Evolutionary conservation across 495 filamentous ascomycete genomes (phyloP).

Genomic region (Cercophora scortea): DNA sequence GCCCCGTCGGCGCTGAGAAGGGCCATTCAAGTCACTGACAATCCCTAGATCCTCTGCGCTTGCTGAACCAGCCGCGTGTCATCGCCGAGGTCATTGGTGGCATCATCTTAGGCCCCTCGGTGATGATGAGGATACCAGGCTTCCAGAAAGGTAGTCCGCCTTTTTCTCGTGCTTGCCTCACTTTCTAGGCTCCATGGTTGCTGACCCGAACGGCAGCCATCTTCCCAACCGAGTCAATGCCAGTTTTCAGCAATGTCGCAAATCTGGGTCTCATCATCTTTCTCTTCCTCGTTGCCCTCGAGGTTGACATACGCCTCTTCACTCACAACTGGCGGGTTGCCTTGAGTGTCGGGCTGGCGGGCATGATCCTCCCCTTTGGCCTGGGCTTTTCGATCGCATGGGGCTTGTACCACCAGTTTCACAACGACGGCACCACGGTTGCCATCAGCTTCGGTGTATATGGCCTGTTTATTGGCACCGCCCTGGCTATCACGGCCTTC

Average conservation of each 20-base stretch:
- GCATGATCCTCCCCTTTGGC: conserved; percentile 76
- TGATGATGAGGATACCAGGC: conserved; percentile 75
- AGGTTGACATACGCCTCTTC: conserved; percentile 84
- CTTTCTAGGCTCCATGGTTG: not conserved
- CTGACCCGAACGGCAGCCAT: conserved; percentile 40
- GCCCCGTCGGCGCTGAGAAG: not conserved
- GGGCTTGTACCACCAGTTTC: conserved; percentile 78
- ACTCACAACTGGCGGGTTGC: conserved; percentile 82
- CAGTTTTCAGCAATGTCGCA: conserved; percentile 70
- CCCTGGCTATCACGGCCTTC: conserved; percentile 93
- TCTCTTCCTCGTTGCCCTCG: conserved; percentile 85
- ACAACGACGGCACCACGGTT: conserved; percentile 51
- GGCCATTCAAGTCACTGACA: not conserved
- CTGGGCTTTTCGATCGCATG: conserved; percentile 69
- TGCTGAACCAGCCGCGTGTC: conserved; percentile 81
- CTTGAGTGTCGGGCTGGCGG: conserved; percentile 69
- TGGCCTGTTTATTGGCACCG: conserved; percentile 89
- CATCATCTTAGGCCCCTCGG: conserved; percentile 81
- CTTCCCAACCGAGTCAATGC: conserved; percentile 67
- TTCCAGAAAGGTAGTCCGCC: conserved; percentile 60
- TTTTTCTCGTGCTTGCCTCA: not conserved
- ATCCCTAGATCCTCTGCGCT: conserved; percentile 57
- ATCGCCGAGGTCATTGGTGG: conserved; percentile 96
- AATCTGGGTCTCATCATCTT: conserved; percentile 88
- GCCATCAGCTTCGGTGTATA: conserved; percentile 71